phyloP scores from a whole-genome alignment of 129 eudicot genomes.

The Centella asiatica region DNA sequence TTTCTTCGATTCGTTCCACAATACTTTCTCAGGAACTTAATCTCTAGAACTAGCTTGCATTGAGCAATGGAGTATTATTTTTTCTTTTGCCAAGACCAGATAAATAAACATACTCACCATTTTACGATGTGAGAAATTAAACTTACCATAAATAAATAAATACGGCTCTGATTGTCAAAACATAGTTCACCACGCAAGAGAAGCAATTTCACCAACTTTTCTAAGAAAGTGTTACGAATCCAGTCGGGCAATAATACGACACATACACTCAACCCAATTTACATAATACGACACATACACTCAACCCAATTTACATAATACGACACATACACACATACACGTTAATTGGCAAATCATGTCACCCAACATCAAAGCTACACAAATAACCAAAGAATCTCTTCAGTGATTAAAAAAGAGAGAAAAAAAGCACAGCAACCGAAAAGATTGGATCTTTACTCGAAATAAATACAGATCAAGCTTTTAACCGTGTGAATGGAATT shows the following conservation, averaged over 20 bases:
- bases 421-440: slow-evolving; percentile 10
- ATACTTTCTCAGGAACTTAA: neutral
- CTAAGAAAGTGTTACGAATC: too few relatives aligned
- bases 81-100: too few relatives aligned
- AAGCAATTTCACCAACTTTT: too few relatives aligned
- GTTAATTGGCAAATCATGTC: too few relatives aligned
- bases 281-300: too few relatives aligned
- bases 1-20: neutral
- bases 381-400: slow-evolving; percentile 4
- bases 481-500: neutral
- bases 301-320: too few relatives aligned
- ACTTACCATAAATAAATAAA: too few relatives aligned
- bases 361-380: neutral
- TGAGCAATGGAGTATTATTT: too few relatives aligned
- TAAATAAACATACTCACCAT: neutral
- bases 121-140: neutral
- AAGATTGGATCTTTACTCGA: slow-evolving; percentile 21
- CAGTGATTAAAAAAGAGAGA: slow-evolving; percentile 13
- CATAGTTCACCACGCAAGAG: neutral
- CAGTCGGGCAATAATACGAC: too few relatives aligned
- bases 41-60: neutral
- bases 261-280: too few relatives aligned
- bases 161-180: neutral
- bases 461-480: slow-evolving; percentile 23
- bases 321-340: too few relatives aligned